A percentile compares a stretch with the other conserved stretches of the same genome.
Conservation (phyloP, 2,329 filamentous ascomycete species). For the Aureobasidium sp. region DNA sequence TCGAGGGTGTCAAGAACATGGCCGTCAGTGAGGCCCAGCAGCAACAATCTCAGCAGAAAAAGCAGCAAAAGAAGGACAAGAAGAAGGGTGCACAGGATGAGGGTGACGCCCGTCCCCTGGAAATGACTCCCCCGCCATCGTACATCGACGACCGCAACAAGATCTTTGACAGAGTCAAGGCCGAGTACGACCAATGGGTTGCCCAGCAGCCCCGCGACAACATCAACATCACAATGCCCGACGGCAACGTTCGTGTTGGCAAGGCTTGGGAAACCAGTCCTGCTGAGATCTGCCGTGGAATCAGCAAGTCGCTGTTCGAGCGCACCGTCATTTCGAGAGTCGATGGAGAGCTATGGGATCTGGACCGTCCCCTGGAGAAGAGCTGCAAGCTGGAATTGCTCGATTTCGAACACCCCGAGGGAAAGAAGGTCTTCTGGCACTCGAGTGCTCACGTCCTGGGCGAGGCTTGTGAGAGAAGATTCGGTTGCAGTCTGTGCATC, state of each 20-base stretch:
- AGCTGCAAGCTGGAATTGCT: constrained; percentile 80
- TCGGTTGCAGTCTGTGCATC: constrained; percentile 86
- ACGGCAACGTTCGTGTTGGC: constrained; percentile 64
- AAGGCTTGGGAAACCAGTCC: constrained; percentile 92
- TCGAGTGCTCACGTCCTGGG: constrained; percentile 93
- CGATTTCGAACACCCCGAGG: constrained; percentile 68
- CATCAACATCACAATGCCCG: constrained; percentile 66
- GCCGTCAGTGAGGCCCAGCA: constrained; percentile 36
- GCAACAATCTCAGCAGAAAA: constrained; percentile 26
- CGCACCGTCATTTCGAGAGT: constrained; percentile 81
- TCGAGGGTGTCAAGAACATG: constrained; percentile 56
- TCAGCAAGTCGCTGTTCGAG: constrained; percentile 78
- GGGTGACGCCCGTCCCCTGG: constrained; percentile 38
- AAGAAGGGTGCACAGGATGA: constrained; percentile 34
- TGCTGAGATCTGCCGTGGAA: constrained; percentile 66
- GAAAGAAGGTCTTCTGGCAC: constrained; percentile 97
- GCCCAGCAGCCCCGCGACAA: constrained; percentile 62
- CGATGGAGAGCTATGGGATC: constrained; percentile 84
- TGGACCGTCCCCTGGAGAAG: constrained; percentile 82
- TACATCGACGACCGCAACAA: constrained; percentile 79
- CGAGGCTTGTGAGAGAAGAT: constrained; percentile 84
- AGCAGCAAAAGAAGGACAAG: constrained; percentile 45
- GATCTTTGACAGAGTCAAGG: constrained; percentile 83
- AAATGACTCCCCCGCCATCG: constrained; percentile 53
- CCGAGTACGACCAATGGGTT: constrained; percentile 71